A percentile compares a stretch with the other conserved stretches of the same genome.
phyloP scores from a whole-genome alignment of 2,329 filamentous ascomycete genomes.

The Geosmithia morbida region DNA sequence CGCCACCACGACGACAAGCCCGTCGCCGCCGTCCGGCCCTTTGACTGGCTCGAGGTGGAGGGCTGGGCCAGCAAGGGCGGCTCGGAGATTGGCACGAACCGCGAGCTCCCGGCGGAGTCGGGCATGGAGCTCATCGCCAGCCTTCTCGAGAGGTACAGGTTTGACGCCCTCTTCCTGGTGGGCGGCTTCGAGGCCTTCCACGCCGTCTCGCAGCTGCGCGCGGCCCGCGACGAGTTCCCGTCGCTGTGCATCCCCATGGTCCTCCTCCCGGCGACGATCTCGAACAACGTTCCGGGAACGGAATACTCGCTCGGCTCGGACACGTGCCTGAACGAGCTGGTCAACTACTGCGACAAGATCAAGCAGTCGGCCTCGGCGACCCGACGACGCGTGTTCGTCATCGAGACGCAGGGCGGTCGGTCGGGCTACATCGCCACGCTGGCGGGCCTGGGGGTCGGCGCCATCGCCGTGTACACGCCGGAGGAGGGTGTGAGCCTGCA shows the following conservation, averaged over 20 bases:
- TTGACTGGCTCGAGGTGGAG: constrained; percentile 90
- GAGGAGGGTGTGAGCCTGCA: constrained; percentile 91
- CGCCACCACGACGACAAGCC: constrained; percentile 80
- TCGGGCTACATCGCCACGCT: constrained; percentile 90
- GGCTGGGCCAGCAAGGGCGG: constrained; percentile 92
- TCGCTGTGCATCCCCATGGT: constrained; percentile 87
- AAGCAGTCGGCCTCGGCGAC: constrained; percentile 93
- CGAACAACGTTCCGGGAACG: constrained; percentile 95
- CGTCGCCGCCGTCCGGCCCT: constrained; percentile 66
- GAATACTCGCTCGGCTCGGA: constrained; percentile 96
- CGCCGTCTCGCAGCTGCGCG: constrained; percentile 72
- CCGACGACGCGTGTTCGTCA: constrained; percentile 86
- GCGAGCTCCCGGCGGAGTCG: constrained; percentile 72
- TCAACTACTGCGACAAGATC: constrained; percentile 93
- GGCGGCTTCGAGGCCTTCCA: constrained; percentile 97
- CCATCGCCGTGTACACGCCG: constrained; percentile 86
- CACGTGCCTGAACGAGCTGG: constrained; percentile 89
- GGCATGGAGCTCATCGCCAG: constrained; percentile 73
- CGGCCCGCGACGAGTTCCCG: constrained; percentile 63
- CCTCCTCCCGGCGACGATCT: constrained; percentile 89
- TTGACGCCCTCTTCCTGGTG: constrained; percentile 83
- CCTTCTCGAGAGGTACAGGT: constrained; percentile 73
- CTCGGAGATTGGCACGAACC: constrained; percentile 96
- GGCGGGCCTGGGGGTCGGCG: constrained; percentile 81
- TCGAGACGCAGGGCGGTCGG: constrained; percentile 91